Evolutionary conservation across 345 rosid species (phyloP), one percentile per base, ranked within the genome.

Genomic region (Ricinus communis): DNA sequence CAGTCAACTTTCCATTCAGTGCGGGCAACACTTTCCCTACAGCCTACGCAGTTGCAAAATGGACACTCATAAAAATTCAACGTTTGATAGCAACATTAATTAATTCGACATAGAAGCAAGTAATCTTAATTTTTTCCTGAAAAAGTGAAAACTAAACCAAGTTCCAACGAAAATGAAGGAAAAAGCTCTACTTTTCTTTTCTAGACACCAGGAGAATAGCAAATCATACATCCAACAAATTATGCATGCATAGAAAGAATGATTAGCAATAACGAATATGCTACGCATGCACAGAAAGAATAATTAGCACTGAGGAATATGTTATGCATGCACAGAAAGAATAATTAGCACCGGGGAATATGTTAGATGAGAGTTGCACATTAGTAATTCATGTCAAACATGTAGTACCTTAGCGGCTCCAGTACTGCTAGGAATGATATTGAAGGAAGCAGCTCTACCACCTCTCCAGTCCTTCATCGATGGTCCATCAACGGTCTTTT

Each of bases 401-500:
- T 13, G 13, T 28, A 51, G 46, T 71, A 85, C 91, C 90, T 88
- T 84, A 15, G 93, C 93, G 76, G 93, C 93, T 70, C 93, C 92
- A 52, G 92, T 88, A 77, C 93, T 87, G 81, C 91, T 87, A 7
- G 89, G 91, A 64, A 87, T 87, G 73, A 87, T 87, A 65, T 87
- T 87, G 82, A 84, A 88, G 68, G 90, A 86, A 65, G 93, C 93
- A 71, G 90, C 93, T 51, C 90, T 84, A 27, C 93, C 93, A 67
- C 93, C 93, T 78, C 93, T 84, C 93, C 93, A 88, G 81, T 88
- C 90, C 79, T 88, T 88, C 88, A 84, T 88, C n/a, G 90, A 85
- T 18, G 92, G 90, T 43, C 92, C 92, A 79, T 88, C 92, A 40
- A 88, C 91, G 65, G 91, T 87, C 84, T 87, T 87, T 54, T 87